A percentile compares a stretch with the other conserved stretches of the same genome.
phyloP scores from a whole-genome alignment of 345 rosid species.

The Citrus mangshanensis region DNA sequence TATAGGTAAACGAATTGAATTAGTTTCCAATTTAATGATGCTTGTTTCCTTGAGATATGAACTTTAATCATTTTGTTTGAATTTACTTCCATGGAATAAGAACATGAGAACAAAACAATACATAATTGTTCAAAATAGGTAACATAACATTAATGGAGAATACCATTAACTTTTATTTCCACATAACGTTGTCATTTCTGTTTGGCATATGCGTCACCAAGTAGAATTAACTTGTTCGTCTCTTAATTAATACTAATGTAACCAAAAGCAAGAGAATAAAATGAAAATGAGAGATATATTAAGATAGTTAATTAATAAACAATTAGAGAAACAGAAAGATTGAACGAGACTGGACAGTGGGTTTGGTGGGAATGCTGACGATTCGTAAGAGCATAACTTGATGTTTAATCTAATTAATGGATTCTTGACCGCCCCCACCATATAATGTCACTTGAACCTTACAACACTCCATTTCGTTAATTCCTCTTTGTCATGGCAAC shows the following conservation, averaged over 20 bases:
- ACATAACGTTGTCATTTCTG: not conserved
- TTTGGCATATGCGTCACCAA: not conserved
- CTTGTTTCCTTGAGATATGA: not conserved
- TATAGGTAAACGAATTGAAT: not conserved
- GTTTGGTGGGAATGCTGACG: conserved; percentile 15
- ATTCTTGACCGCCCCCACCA: conserved; percentile 12
- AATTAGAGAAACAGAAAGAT: too few relatives aligned
- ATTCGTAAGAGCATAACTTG: conserved; percentile 15
- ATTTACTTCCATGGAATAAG: too few relatives aligned
- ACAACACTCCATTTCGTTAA: conserved; percentile 1
- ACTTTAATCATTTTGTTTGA: too few relatives aligned
- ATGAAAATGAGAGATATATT: not conserved
- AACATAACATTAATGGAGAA: not conserved
- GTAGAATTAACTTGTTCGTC: not conserved
- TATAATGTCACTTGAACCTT: conserved; percentile 3
- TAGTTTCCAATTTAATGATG: not conserved
- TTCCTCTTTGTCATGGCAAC: conserved; percentile 6
- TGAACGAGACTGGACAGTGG: not conserved
- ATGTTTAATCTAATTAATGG: conserved; percentile 15
- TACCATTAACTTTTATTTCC: not conserved
- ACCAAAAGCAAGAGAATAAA: not conserved
- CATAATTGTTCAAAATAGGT: not conserved
- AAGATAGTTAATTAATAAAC: not conserved
- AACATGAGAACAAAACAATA: not conserved
- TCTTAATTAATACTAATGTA: not conserved